phyloP scores from a whole-genome alignment of 1,139 yeast genomes.

The Geotrichum fermentans region DNA sequence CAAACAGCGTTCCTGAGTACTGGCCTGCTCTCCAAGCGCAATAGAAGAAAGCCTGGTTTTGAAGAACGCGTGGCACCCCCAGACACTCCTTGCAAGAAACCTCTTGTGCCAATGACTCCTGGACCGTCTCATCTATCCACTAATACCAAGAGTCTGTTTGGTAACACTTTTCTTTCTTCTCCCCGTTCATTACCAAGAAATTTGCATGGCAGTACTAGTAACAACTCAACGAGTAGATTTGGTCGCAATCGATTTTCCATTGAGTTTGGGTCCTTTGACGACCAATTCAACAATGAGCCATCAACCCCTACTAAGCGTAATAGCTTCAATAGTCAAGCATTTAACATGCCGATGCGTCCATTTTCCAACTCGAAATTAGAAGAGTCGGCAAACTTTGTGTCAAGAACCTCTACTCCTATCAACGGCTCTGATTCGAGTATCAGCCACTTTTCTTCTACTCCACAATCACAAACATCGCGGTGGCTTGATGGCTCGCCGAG shows the following conservation, averaged over 20 bases:
- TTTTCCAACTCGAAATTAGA: conserved; percentile 25
- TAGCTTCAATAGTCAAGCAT: neutral
- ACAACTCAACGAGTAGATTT: neutral
- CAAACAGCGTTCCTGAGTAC: conserved; percentile 82
- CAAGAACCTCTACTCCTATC: conserved; percentile 9
- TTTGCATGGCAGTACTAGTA: neutral
- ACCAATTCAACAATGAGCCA: conserved; percentile 4
- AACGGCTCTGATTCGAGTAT: conserved; percentile 11
- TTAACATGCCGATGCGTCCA: conserved; percentile 18
- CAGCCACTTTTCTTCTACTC: conserved; percentile 19
- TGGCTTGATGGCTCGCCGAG: conserved; percentile 29
- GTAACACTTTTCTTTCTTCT: conserved; percentile 4
- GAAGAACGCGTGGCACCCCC: conserved; percentile 43
- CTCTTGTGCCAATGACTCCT: conserved; percentile 23
- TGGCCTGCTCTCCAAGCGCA: conserved; percentile 69
- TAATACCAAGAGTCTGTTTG: conserved; percentile 7
- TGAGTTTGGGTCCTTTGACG: conserved; percentile 3
- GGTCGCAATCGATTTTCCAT: conserved; percentile 3
- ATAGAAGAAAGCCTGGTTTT: conserved; percentile 36
- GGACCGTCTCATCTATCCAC: conserved; percentile 1
- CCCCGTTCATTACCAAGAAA: conserved; percentile 1
- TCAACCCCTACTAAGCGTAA: conserved; percentile 18
- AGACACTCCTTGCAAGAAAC: conserved; percentile 79
- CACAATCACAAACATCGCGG: conserved; percentile 25
- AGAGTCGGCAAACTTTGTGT: conserved; percentile 19